Percentiles rank a stretch among this genome's conserved stretches.
These are phyloP conservation scores for Colletotrichum spaethianum DNA, from an alignment of 2,329 filamentous ascomycete genomes.

Conservation along the genomic window DNA sequence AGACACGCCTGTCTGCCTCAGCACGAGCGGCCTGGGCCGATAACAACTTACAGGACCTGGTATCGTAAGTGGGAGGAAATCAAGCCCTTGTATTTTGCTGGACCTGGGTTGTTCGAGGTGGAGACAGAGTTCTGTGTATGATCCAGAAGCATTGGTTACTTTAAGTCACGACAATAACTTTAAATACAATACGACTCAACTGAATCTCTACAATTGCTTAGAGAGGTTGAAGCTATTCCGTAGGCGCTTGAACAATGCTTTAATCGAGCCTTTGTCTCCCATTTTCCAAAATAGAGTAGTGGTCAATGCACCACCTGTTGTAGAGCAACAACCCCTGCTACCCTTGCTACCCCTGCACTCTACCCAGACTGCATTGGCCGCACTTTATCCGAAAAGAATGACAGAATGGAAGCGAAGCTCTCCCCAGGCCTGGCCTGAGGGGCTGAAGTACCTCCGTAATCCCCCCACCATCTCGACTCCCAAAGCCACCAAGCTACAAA, in stretches of 20 bases:
- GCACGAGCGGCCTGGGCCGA: not conserved
- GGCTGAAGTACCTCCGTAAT: conserved; percentile 7
- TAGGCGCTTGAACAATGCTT: not conserved
- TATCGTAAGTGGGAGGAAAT: too few species aligned
- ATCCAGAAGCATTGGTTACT: not conserved
- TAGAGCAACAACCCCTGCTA: not conserved
- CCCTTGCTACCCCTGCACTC: not conserved
- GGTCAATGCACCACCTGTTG: conserved; percentile 4
- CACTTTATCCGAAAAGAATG: conserved; percentile 18
- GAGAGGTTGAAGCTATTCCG: not conserved
- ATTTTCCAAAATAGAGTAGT: not conserved
- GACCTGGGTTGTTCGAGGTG: not conserved
- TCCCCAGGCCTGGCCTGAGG: not conserved
- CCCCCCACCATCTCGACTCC: conserved; percentile 12
- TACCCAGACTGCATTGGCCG: not conserved
- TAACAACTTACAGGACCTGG: not conserved
- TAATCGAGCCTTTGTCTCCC: not conserved
- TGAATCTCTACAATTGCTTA: too few species aligned
- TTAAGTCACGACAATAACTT: not conserved
- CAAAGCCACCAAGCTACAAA: conserved; percentile 16
- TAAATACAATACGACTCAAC: too few species aligned
- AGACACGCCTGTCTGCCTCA: not conserved
- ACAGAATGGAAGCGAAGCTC: conserved; percentile 25
- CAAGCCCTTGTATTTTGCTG: not conserved
- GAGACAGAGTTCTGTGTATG: not conserved